phyloP scores from a whole-genome alignment of 805 yeast species.

The Starmerella etchellsii region DNA sequence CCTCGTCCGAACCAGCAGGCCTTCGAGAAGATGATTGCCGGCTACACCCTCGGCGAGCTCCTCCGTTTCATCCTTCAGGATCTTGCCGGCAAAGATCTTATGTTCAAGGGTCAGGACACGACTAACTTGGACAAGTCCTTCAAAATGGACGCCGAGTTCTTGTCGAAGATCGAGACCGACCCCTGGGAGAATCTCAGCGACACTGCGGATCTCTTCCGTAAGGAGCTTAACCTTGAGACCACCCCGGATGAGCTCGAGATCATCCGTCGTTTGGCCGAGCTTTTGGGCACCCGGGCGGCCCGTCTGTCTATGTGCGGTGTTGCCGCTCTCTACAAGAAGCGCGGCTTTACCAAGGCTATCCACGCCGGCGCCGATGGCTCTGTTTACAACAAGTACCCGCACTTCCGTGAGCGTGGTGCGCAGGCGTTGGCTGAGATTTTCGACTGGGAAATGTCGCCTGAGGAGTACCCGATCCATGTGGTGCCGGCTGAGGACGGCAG shows the following conservation, averaged over 20 bases:
- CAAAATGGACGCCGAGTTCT: conserved; percentile 79
- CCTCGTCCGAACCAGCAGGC: conserved; percentile 96
- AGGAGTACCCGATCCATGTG: conserved; percentile 68
- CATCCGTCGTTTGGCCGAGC: conserved; percentile 69
- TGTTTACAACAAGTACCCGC: conserved; percentile 86
- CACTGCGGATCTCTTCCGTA: conserved; percentile 52
- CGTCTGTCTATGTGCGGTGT: conserved; percentile 89
- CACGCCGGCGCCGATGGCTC: conserved; percentile 98
- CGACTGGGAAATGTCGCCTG: conserved; percentile 48
- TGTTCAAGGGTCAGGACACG: conserved; percentile 62
- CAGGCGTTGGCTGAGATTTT: conserved; percentile 78
- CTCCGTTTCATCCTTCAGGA: conserved; percentile 70
- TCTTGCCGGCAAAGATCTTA: conserved; percentile 45
- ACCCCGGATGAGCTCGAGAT: conserved; percentile 68
- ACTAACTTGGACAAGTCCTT: conserved; percentile 48
- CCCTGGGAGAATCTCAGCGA: conserved; percentile 72
- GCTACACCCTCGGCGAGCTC: conserved; percentile 89
- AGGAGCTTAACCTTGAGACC: conserved; percentile 48
- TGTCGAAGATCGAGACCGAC: conserved; percentile 79
- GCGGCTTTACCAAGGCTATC: conserved; percentile 44
- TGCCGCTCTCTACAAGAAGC: conserved; percentile 84
- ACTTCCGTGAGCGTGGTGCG: conserved; percentile 80
- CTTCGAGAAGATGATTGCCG: conserved; percentile 95
- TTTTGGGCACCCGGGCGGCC: conserved; percentile 85
- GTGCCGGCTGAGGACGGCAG: conserved; percentile 96